Percentiles rank a stretch among this genome's conserved stretches.
Conservation (phyloP, 2,329 filamentous ascomycete species). For the Colletotrichum tanaceti region DNA sequence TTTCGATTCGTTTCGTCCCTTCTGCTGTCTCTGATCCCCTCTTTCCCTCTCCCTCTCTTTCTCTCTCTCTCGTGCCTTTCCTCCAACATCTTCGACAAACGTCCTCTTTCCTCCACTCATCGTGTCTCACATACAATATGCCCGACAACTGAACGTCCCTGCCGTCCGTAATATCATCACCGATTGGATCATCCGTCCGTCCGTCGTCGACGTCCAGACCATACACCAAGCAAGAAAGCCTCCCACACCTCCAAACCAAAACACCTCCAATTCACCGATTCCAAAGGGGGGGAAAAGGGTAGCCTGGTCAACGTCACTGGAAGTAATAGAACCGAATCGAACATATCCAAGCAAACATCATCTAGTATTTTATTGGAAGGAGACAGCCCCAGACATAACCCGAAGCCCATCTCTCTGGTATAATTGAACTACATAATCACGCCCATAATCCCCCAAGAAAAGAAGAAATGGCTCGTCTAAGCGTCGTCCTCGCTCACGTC, state of each 20-base stretch:
- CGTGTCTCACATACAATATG: background rate
- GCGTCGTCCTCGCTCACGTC: slow-evolving; percentile 27
- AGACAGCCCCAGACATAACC: no score
- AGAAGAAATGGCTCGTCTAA: slow-evolving; percentile 37
- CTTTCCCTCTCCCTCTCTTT: background rate
- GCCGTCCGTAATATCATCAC: background rate
- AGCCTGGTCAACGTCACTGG: background rate
- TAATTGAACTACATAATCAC: slow-evolving; percentile 22
- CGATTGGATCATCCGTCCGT: no score
- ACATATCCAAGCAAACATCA: background rate
- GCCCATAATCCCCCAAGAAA: background rate
- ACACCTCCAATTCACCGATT: no score
- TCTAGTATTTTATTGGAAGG: slow-evolving; percentile 7
- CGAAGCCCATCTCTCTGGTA: background rate
- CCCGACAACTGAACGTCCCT: background rate
- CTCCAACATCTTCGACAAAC: background rate
- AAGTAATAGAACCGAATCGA: background rate
- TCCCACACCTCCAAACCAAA: no score
- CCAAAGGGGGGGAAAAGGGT: background rate
- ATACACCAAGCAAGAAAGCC: no score
- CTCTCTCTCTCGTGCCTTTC: background rate
- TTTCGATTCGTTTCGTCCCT: background rate
- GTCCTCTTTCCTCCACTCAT: background rate
- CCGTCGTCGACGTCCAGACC: no score
- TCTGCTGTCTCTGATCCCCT: background rate